Evolutionary conservation across 2,329 filamentous ascomycete genomes (phyloP), one percentile per base, ranked within the genome.

Genomic region (Paradendryphiella salina): DNA sequence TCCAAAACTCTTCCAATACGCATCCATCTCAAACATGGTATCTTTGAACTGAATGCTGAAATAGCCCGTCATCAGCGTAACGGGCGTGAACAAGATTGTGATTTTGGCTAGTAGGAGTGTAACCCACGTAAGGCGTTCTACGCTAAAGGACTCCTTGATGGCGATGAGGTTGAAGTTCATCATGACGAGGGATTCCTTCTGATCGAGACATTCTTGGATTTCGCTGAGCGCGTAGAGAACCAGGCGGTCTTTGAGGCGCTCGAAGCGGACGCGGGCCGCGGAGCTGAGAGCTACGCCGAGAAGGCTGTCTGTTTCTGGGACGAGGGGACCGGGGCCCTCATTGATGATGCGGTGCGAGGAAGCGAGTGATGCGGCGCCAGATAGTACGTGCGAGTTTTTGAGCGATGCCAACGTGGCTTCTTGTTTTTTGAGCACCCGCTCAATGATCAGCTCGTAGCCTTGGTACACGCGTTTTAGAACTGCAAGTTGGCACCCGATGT

Each of bases 101-200:
- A 87, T 82, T 67, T 91, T 90, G 38, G 86, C 87, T 9, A 91
- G 77, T 4, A 91, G 75, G 4, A 89, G 83, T 3, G 87, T 88
- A 56, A 87, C 85, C 50, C 87, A 79, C 0, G 87, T 90, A 15
- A 91, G 79, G 15, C 85, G 81, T 52, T 89, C 87, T 9, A 89
- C 87, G 3, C 84, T 83, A 57, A 85, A 82, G 0, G 86, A 88
- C 69, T 90, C 86, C 66, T 88, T 89, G 64, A 90, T 84, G 14
- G 87, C 84, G 50, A 87, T 89, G 57, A 91, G 79, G 69, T 88
- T 89, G 78, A 90, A 90, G 69, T 90, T 90, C 66, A 89, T 83
- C 56, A 82, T 82, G 3, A 87, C 85, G 20, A 91, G 75, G 0
- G 84, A 83, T 20, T 86, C 84, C 65, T 89, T 90, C 69, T 90